These are phyloP conservation scores for Amylocarpus encephaloides DNA, from an alignment of 2,329 filamentous ascomycete genomes.

Conservation along the genomic window DNA sequence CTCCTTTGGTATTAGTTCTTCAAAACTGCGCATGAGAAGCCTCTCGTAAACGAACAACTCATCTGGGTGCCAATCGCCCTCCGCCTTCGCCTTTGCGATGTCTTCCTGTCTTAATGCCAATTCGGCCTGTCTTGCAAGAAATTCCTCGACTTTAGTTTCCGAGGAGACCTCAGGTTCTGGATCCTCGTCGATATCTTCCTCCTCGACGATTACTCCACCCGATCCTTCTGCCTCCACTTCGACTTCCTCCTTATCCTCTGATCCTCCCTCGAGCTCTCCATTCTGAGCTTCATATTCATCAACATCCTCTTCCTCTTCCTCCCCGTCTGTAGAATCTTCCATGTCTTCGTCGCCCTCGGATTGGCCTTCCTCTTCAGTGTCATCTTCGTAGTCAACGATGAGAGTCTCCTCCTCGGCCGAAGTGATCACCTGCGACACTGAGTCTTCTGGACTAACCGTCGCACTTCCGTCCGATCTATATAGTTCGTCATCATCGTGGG, in stretches of 20 bases:
- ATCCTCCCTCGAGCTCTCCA: background rate
- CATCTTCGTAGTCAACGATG: background rate
- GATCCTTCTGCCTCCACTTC: conserved; percentile 2
- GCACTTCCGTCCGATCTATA: conserved; percentile 6
- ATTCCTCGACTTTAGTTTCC: conserved; percentile 26
- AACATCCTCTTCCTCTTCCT: background rate
- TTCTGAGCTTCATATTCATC: background rate
- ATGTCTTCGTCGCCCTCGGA: background rate
- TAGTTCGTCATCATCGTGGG: conserved; percentile 18
- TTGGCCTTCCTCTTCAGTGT: background rate
- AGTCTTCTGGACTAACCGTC: conserved; percentile 17
- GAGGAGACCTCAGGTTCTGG: conserved; percentile 9
- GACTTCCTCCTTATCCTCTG: conserved; percentile 3
- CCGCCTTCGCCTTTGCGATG: conserved; percentile 21
- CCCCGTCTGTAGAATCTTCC: background rate
- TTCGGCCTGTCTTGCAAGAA: conserved; percentile 26
- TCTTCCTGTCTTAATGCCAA: conserved; percentile 20
- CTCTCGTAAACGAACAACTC: conserved; percentile 27
- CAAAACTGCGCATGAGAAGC: conserved; percentile 28
- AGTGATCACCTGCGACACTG: conserved; percentile 16
- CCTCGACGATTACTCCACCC: background rate
- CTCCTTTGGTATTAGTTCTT: conserved; percentile 24
- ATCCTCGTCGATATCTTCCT: conserved; percentile 2
- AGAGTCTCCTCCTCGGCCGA: conserved; percentile 5
- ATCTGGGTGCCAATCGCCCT: conserved; percentile 28